Evolutionary conservation across 805 yeast genomes (phyloP).

Genomic region (Sugiyamaella boreocaroliniensis): DNA sequence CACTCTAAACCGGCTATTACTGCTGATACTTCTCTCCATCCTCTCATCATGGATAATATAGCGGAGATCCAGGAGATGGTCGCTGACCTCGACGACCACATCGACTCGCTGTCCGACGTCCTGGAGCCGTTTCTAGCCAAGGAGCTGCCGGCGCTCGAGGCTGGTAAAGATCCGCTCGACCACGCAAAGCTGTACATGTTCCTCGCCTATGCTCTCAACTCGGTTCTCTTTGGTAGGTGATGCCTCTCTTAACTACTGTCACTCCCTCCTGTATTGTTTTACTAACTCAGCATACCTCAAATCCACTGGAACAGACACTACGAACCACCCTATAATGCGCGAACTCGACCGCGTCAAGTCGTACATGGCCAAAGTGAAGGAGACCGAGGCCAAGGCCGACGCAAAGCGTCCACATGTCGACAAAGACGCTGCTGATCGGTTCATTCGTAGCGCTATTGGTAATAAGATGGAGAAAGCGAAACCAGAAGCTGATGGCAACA

Average conservation of each 20-base stretch:
- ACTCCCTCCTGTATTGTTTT: not conserved
- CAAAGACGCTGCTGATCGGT: constrained; percentile 40
- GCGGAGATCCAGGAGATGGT: constrained; percentile 15
- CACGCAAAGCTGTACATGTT: constrained; percentile 18
- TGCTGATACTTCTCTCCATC: not conserved
- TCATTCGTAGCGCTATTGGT: constrained; percentile 37
- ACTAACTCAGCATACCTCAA: constrained; percentile 37
- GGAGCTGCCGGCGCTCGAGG: constrained; percentile 16
- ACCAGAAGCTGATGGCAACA: too few relatives aligned
- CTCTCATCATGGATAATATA: constrained; percentile 15
- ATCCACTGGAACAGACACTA: constrained; percentile 50
- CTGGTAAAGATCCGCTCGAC: constrained; percentile 11
- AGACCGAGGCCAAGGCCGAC: constrained; percentile 8
- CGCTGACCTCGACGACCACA: constrained; percentile 14
- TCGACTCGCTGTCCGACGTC: constrained; percentile 13
- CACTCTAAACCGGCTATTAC: not conserved
- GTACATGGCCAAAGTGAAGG: constrained; percentile 57
- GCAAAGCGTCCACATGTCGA: constrained; percentile 19
- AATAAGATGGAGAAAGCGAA: too few relatives aligned
- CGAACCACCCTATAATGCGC: constrained; percentile 53
- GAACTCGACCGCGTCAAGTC: constrained; percentile 61
- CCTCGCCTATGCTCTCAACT: constrained; percentile 19
- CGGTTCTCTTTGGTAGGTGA: constrained; percentile 20
- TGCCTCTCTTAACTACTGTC: too few relatives aligned
- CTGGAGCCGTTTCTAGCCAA: constrained; percentile 15